Conservation (phyloP, 106 monocot genomes). For the Phalaenopsis aphrodite region DNA sequence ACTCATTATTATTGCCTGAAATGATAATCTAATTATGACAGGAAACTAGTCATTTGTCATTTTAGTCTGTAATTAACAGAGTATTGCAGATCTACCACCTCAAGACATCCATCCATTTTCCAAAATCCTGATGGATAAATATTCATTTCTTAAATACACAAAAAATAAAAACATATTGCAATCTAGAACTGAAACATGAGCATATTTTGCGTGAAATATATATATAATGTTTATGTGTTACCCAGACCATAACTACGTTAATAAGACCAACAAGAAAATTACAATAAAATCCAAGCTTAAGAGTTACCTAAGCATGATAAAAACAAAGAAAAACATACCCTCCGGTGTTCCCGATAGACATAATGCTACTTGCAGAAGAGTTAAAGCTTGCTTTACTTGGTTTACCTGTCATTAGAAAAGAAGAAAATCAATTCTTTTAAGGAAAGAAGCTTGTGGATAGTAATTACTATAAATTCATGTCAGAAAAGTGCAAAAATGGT, state of each 20-base stretch:
- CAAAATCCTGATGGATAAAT: too few relatives aligned
- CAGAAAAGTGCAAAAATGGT: neutral
- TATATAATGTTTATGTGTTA: neutral
- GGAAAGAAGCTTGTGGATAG: neutral
- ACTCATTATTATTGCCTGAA: too few relatives aligned
- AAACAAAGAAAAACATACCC: slow-evolving; percentile 27
- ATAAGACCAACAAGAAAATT: neutral
- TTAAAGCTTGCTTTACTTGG: slow-evolving; percentile 23
- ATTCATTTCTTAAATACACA: too few relatives aligned
- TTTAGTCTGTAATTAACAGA: too few relatives aligned
- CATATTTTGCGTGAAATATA: too few relatives aligned
- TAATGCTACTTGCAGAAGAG: slow-evolving; percentile 9
- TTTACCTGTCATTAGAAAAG: slow-evolving; percentile 24
- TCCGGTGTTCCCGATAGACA: slow-evolving; percentile 14
- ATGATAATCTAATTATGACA: too few relatives aligned
- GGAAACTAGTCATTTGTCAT: too few relatives aligned
- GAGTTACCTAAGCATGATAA: neutral
- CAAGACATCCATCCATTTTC: too few relatives aligned
- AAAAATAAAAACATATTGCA: too few relatives aligned
- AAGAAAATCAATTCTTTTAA: neutral
- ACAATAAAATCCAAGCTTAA: neutral
- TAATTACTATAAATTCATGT: neutral
- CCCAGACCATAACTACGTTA: neutral
- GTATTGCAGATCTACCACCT: too few relatives aligned
- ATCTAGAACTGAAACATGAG: too few relatives aligned